phyloP scores from a whole-genome alignment of 148 eudicot genomes.

The Rhododendron kiyosumense region DNA sequence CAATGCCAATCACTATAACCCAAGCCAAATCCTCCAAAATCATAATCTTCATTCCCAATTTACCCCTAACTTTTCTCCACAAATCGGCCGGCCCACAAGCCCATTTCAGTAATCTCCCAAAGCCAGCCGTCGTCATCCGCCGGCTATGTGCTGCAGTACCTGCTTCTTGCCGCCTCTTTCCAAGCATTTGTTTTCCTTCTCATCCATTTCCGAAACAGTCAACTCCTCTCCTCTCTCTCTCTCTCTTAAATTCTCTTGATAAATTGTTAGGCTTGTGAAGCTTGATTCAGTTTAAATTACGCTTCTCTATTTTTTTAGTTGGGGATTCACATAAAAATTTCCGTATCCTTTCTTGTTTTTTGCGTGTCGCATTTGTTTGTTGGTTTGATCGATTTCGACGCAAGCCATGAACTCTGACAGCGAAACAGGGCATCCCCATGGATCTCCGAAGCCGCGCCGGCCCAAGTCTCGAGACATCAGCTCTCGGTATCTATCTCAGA shows the following conservation, averaged over 20 bases:
- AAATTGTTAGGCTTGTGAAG: neutral
- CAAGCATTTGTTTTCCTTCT: slow-evolving; percentile 24
- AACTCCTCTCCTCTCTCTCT: neutral
- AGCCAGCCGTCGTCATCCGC: slow-evolving; percentile 5
- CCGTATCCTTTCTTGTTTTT: neutral
- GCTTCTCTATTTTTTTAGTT: neutral
- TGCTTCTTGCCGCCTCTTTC: slow-evolving; percentile 33
- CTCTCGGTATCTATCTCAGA: slow-evolving; percentile 31
- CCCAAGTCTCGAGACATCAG: slow-evolving; percentile 40
- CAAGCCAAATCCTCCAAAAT: neutral
- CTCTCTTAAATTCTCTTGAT: neutral
- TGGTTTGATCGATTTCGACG: slow-evolving; percentile 18
- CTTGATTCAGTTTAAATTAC: neutral
- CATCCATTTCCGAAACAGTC: neutral
- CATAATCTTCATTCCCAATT: slow-evolving; percentile 3
- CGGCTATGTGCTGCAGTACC: slow-evolving; percentile 15
- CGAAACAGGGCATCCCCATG: slow-evolving; percentile 11
- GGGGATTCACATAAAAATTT: neutral
- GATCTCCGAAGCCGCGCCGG: slow-evolving; percentile 13
- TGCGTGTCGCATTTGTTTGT: neutral
- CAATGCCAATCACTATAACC: neutral
- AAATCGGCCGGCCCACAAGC: neutral
- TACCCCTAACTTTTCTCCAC: slow-evolving; percentile 9
- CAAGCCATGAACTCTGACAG: slow-evolving; percentile 8
- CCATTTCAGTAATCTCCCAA: slow-evolving; percentile 11